Conservation (phyloP, 2,329 filamentous ascomycete genomes). For the Colletotrichum chlorophyti region DNA sequence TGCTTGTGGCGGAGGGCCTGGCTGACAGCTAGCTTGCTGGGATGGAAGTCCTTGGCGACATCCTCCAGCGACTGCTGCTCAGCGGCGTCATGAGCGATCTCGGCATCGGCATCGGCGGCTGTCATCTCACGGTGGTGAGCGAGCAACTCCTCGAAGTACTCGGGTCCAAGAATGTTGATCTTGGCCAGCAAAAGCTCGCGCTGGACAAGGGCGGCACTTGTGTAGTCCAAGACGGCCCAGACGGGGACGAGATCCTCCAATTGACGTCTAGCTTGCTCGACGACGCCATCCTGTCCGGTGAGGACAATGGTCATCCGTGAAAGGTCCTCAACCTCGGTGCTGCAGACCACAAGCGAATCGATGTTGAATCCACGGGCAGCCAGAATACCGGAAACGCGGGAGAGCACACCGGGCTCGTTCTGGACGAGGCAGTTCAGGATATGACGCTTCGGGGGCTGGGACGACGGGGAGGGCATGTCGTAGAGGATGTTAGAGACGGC, state of each 20-base stretch:
- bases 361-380: slow-evolving; percentile 99
- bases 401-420: slow-evolving; percentile 97
- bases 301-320: slow-evolving; percentile 99
- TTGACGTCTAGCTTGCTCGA: slow-evolving; percentile 95
- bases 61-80: slow-evolving; percentile 51
- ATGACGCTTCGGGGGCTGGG: slow-evolving; percentile 87
- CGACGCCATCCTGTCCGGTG: slow-evolving; percentile 93
- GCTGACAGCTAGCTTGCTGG: slow-evolving; percentile 82
- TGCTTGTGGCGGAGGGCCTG: slow-evolving; percentile 96
- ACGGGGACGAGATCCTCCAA: slow-evolving; percentile 96
- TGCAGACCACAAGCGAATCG: slow-evolving; percentile 96
- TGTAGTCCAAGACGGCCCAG: slow-evolving; percentile 98
- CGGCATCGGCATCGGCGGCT: slow-evolving; percentile 49
- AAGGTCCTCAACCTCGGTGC: slow-evolving; percentile 94
- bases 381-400: slow-evolving; percentile 93
- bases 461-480: slow-evolving; percentile 88
- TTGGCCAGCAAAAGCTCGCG: slow-evolving; percentile 94
- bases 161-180: slow-evolving; percentile 93
- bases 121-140: slow-evolving; percentile 93
- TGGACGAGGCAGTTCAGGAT: slow-evolving; percentile 98
- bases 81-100: slow-evolving; percentile 47
- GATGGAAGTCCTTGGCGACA: slow-evolving; percentile 78
- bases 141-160: slow-evolving; percentile 97
- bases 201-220: slow-evolving; percentile 89
- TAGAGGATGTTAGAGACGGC: slow-evolving; percentile 99